These are phyloP conservation scores for Scheffersomyces lignosus DNA, from an alignment of 805 yeast species.

Conservation along the genomic window DNA sequence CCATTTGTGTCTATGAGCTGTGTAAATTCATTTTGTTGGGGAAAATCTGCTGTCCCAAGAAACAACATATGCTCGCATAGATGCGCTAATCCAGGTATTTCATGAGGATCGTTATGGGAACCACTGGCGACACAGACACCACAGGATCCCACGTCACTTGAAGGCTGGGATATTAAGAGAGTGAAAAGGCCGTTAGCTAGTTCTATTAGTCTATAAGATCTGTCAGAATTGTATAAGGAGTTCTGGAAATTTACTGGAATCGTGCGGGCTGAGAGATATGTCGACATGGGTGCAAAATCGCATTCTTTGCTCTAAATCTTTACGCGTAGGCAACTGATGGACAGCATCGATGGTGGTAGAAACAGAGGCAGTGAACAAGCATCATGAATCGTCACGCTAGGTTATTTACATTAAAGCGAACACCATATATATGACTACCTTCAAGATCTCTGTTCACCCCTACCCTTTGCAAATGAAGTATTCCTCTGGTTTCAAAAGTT, in stretches of 20 bases:
- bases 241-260: slow-evolving; percentile 14
- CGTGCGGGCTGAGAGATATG: slow-evolving; percentile 8
- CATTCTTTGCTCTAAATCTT: too few relatives aligned
- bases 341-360: too few relatives aligned
- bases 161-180: slow-evolving; percentile 74
- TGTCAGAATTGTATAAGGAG: slow-evolving; percentile 38
- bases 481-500: too few relatives aligned
- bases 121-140: slow-evolving; percentile 80
- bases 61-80: slow-evolving; percentile 73
- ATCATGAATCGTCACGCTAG: too few relatives aligned
- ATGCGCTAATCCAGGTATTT: slow-evolving; percentile 82
- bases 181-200: slow-evolving; percentile 70
- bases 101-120: slow-evolving; percentile 72
- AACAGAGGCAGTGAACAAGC: too few relatives aligned
- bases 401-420: too few relatives aligned
- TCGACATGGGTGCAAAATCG: too few relatives aligned
- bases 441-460: too few relatives aligned
- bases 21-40: slow-evolving; percentile 47
- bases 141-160: slow-evolving; percentile 62
- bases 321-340: too few relatives aligned
- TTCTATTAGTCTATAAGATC: slow-evolving; percentile 45
- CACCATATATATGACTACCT: too few relatives aligned
- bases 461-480: too few relatives aligned
- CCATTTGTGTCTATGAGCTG: slow-evolving; percentile 46
- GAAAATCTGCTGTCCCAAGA: slow-evolving; percentile 54